Evolutionary conservation across 257 asterid species (phyloP), one percentile per base, ranked within the genome.

Genomic region (Ligustrum vulgare): DNA sequence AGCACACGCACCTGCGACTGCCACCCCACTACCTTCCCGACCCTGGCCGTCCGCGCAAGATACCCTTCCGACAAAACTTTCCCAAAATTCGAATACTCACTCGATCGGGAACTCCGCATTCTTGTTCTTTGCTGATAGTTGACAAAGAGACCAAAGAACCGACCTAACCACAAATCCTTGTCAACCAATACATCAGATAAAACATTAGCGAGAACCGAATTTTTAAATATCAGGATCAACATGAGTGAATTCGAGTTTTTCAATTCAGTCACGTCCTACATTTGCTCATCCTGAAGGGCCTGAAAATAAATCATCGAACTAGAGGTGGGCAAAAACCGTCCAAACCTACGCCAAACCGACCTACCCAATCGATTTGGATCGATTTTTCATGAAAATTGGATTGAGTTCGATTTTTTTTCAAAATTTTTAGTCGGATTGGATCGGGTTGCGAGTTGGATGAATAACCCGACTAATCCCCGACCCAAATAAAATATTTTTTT

Each of bases 281-380:
- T 74, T 3, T 70, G 41, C 75, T 91, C 91, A 8, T 90, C 94
- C 7, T 88, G 86, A 63, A 91, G 87, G 70, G 76, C 67, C 75
- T 91, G 93, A 63, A 83, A 91, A 63, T 90, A 88, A 56, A 91
- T 83, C 93, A 90, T 86, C 8, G 85, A n/a, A n/a, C n/a, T n/a
- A n/a, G n/a, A n/a, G n/a, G n/a, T n/a, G n/a, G n/a, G n/a, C n/a
- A n/a, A n/a, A n/a, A n/a, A n/a, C n/a, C n/a, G n/a, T n/a, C n/a
- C n/a, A n/a, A n/a, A n/a, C n/a, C n/a, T n/a, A n/a, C n/a, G n/a
- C n/a, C n/a, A n/a, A n/a, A n/a, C n/a, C n/a, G n/a, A n/a, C n/a
- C n/a, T n/a, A n/a, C n/a, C n/a, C n/a, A n/a, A n/a, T n/a, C n/a
- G n/a, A n/a, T n/a, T n/a, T n/a, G n/a, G n/a, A n/a, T n/a, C n/a